Percentiles rank a stretch among this genome's conserved stretches.
Conservation (phyloP, 2,329 filamentous ascomycete genomes). For the Aulographum hederae region DNA sequence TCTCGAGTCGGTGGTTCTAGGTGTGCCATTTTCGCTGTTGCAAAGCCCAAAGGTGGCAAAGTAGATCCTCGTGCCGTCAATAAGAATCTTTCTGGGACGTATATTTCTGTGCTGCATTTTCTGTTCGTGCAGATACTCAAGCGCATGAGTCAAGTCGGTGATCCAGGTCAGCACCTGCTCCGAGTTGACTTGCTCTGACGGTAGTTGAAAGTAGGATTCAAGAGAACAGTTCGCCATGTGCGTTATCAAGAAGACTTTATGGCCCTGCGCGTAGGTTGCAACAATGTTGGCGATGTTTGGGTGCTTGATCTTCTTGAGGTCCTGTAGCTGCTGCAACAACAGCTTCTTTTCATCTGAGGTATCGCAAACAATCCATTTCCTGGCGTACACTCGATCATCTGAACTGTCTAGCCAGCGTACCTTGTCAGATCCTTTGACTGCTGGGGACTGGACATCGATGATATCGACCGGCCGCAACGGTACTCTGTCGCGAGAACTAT, state of each 20-base stretch:
- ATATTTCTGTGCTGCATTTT: constrained; percentile 18
- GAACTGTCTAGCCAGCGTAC: constrained; percentile 14
- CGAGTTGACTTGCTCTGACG: not conserved
- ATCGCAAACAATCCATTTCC: constrained; percentile 9
- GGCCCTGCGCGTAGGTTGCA: constrained; percentile 19
- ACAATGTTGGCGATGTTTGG: constrained; percentile 19
- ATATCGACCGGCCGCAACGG: constrained; percentile 17
- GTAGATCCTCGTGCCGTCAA: constrained; percentile 13
- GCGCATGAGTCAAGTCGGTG: constrained; percentile 18
- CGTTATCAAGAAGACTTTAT: constrained; percentile 16
- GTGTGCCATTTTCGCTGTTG: constrained; percentile 7
- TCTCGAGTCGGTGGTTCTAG: constrained; percentile 14
- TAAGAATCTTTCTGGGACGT: constrained; percentile 20
- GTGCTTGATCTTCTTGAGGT: constrained; percentile 19
- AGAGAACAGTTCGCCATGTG: constrained; percentile 16
- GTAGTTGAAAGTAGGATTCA: constrained; percentile 15
- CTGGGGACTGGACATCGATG: not conserved
- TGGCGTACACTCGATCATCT: constrained; percentile 12
- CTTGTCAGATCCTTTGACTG: constrained; percentile 12
- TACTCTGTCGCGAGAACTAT: constrained; percentile 16
- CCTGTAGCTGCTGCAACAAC: constrained; percentile 17
- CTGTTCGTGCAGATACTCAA: constrained; percentile 18
- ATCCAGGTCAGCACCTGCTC: constrained; percentile 12
- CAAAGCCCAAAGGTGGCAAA: constrained; percentile 19
- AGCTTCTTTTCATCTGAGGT: constrained; percentile 17